Evolutionary conservation across 345 rosid genomes (phyloP), one percentile per base, ranked within the genome.

Genomic region (Populus alba): DNA sequence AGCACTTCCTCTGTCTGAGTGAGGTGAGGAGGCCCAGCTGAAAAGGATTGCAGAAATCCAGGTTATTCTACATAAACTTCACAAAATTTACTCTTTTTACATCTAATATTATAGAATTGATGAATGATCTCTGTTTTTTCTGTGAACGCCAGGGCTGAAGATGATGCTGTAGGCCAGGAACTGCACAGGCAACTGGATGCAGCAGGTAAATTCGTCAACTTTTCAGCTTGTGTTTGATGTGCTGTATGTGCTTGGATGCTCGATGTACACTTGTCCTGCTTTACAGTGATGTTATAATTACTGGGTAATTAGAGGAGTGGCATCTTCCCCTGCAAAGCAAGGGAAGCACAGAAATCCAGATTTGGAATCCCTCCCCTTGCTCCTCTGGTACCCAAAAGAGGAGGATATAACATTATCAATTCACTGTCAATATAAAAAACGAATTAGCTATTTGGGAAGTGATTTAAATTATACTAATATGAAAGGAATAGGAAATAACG

Each of bases 131-230:
- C n/a, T n/a, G 67, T 25, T 6, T 66, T 66, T 8, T 66, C 17
- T 25, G 17, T 66, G 27, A 51, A 7, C 74, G 65, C 41, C 79
- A 93, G 98, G 87, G n/a, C 86, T 37, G 97, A 94, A 80, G 94
- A 96, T 68, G 97, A 96, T 85, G 82, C 74, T 67, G 85, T 89
- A 23, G 97, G 98, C 68, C 97, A 89, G 83, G 95, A 96, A 82
- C 97, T 94, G 77, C 97, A 94, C 81, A 87, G 82, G 84, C 97
- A 96, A 86, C 86, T 96, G 51, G 99, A 94, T 84, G 97, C 98
- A 83, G 97, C 97, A 51, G 94, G 99, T 96, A 76, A 78, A 15
- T 37, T 81, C 68, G 67, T 38, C 13, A 61, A 18, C 57, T 59
- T 27, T 51, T 53, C 10, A 2, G 16, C 41, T 66, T 66, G 18